phyloP scores from a whole-genome alignment of 805 yeast genomes.

The Zygoascus biomembranicola region DNA sequence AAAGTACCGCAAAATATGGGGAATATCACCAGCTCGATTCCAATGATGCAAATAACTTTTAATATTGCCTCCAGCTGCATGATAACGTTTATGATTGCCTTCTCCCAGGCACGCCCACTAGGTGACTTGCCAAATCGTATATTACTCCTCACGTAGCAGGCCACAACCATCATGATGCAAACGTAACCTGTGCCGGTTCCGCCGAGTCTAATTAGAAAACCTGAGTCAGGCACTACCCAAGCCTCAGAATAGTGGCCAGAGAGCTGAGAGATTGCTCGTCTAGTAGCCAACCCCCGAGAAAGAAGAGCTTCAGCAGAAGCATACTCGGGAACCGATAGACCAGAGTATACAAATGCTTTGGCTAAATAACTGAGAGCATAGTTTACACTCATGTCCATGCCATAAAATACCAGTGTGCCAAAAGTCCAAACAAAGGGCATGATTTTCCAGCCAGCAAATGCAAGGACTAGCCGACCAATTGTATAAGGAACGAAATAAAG shows the following conservation, averaged over 20 bases:
- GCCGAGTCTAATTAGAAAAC: slow-evolving; percentile 5
- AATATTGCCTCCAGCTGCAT: slow-evolving; percentile 38
- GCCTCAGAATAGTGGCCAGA: not conserved
- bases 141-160: slow-evolving; percentile 1
- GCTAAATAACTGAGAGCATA: not conserved
- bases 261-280: not conserved
- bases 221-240: slow-evolving; percentile 3
- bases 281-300: not conserved
- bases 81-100: slow-evolving; percentile 11
- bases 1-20: slow-evolving; percentile 82
- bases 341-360: not conserved
- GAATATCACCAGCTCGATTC: slow-evolving; percentile 73
- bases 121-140: slow-evolving; percentile 8
- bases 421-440: not conserved
- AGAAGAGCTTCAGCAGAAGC: not conserved
- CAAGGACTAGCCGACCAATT: slow-evolving; percentile 15
- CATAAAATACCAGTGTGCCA: not conserved
- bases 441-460: not conserved
- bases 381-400: not conserved
- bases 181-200: slow-evolving; percentile 10
- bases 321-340: not conserved
- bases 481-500: slow-evolving; percentile 21
- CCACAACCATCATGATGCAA: not conserved
- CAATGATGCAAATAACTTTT: slow-evolving; percentile 68
- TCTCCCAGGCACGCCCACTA: slow-evolving; percentile 3